These are phyloP conservation scores for Salvia rosmarinus DNA, from an alignment of 257 asterid species.

Conservation along the genomic window DNA sequence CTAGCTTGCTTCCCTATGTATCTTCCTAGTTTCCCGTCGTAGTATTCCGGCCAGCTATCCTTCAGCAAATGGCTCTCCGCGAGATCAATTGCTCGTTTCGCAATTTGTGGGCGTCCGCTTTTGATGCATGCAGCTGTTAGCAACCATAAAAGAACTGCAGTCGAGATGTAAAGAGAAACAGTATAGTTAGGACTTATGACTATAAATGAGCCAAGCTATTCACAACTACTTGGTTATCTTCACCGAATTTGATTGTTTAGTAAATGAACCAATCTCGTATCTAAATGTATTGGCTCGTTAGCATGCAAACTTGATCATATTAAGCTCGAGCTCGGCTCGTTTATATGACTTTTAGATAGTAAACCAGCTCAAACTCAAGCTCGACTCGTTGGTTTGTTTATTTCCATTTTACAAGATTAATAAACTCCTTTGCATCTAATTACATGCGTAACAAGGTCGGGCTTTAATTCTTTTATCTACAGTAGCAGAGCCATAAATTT, in stretches of 20 bases:
- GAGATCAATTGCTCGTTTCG: slow-evolving; percentile 71
- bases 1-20: slow-evolving; percentile 74
- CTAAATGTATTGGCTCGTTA: too few species aligned
- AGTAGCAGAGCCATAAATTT: too few species aligned
- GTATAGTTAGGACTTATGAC: too few species aligned
- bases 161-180: background rate
- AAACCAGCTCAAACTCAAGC: too few species aligned
- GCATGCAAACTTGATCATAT: too few species aligned
- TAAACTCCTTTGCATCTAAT: too few species aligned
- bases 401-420: too few species aligned
- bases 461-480: too few species aligned
- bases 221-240: background rate
- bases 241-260: background rate
- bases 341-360: too few species aligned
- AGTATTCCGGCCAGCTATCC: slow-evolving; percentile 81
- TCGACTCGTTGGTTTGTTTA: too few species aligned
- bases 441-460: too few species aligned
- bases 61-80: slow-evolving; percentile 75
- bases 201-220: background rate
- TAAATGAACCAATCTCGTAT: too few species aligned
- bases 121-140: slow-evolving; percentile 78
- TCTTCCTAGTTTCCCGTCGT: slow-evolving; percentile 71
- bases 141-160: slow-evolving; percentile 76
- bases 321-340: background rate
- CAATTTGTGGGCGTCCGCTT: slow-evolving; percentile 73